Base-by-base conservation (phyloP, 345 rosid genomes). In the Brassica incana region DNA sequence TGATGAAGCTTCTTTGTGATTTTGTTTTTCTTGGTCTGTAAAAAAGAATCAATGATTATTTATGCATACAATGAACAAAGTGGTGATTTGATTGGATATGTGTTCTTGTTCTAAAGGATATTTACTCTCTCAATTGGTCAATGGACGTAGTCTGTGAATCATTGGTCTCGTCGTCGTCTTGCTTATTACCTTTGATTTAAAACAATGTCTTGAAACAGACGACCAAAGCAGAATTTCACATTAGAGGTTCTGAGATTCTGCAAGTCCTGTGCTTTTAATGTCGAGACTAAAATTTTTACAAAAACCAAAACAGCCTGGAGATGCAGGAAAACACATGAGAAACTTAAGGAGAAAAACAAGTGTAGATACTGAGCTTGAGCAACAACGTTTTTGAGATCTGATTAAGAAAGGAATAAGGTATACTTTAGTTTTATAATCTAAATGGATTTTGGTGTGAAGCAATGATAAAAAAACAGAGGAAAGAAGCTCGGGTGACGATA, bases 261-360 rank as follows among this genome's bases (percentile, higher is more conserved):
- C 23, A 20, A 20, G 23, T 20, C 23, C 23, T 20, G 23, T 20
- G 23, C 23, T 20, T 20, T 20, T 20, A 20, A 20, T 20, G 23
- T 20, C 1, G 23, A 92, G n/a, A 89, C 96, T 40, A 93, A 58
- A 64, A 91, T 96, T 89, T 95, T 91, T 63, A 86, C 86, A 61
- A 95, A 95, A 73, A 97, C 98, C 77, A 93, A 85, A 81, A 83
- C 94, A 82, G 97, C 96, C 98, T 92, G 86, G 60, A 50, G 58
- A 68, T 50, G 14, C 61, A 74, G 5, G 52, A 74, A 67, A 27
- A 78, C 73, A 36, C 60, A 81, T 65, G 67, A 45, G 65, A 40
- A 77, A 33, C 74, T 69, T 72, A 11, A 16, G 64, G 38, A 48
- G 70, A 10, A 62, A 74, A 20, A 29, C 50, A 27, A 30, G 45